Base-by-base conservation (phyloP, 2,329 filamentous ascomycete species). In the Calonectria pseudoreteaudii region DNA sequence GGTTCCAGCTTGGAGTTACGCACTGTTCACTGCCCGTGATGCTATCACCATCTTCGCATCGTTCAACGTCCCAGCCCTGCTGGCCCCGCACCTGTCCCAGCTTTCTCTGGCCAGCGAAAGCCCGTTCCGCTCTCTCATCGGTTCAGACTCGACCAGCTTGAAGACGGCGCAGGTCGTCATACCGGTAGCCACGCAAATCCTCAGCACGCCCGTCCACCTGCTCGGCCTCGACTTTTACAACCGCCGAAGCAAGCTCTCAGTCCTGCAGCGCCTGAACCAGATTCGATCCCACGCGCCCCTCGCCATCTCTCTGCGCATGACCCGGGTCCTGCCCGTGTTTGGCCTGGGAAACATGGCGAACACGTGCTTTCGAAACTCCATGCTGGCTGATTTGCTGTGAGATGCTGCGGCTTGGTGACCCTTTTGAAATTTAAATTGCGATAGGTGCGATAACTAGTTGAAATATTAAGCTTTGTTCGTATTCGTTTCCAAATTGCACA, bases 11-110 rank as follows among this genome's bases (percentile, higher is more conserved):
- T 52, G 78, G 14, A 78, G 77, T 34, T 80, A 80, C 47, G 73
- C 75, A 0, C 49, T 80, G 20, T 80, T 80, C 31, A 74, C 77
- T 7, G 71, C 76, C 3, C 68, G 78, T 8, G 78, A 80, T 60
- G 78, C 79, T 13, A 69, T 80, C 18, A 80, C 78, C 34, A 74
- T 80, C 16, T 80, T 76, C 49, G 78, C 78, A 20, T 80, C 78
- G 23, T 80, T 80, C 77, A 79, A 80, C 52, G 38, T 80, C 23
- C 78, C 78, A 31, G 69, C 76, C 1, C 72, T 79, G 44, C 72
- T 80, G 13, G 78, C 78, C 1, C 78, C 78, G 9, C 79, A 76
- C 34, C 71, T 80, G 28, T 75, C 78, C 36, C 73, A 80, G n/a
- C 64, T 79, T 10, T 73, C 78, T 0, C 72, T 80, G 16, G 50